Conservation (phyloP, 1,284 basidiomycete species). For the Leccinum subspadiceum region DNA sequence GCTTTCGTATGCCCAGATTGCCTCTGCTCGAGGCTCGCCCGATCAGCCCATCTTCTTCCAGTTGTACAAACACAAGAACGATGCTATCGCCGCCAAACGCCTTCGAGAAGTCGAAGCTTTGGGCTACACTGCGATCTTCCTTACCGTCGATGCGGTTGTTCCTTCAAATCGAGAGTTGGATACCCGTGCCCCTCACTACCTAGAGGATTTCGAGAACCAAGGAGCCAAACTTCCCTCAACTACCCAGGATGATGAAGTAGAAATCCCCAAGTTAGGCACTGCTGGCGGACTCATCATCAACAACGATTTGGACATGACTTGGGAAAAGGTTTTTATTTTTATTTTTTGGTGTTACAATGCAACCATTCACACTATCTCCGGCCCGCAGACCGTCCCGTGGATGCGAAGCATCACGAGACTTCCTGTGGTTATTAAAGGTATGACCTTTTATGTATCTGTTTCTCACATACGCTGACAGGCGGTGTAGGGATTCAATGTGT, state of each 20-base stretch:
- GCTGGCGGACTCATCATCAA: constrained; percentile 63
- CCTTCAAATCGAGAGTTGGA: constrained; percentile 87
- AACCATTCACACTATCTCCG: constrained; percentile 11
- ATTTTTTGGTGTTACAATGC: not conserved
- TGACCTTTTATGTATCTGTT: constrained; percentile 3
- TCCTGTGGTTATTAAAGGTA: constrained; percentile 84
- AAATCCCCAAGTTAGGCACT: constrained; percentile 52
- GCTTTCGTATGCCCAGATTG: constrained; percentile 72
- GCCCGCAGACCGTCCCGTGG: constrained; percentile 71
- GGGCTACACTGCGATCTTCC: constrained; percentile 83
- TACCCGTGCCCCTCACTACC: constrained; percentile 58
- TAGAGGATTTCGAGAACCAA: constrained; percentile 58
- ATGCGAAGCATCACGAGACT: constrained; percentile 71
- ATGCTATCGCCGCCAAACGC: constrained; percentile 66
- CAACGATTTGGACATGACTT: constrained; percentile 72
- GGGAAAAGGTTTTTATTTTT: constrained; percentile 49
- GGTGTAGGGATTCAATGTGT: constrained; percentile 69
- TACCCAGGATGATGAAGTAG: constrained; percentile 33
- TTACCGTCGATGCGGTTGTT: constrained; percentile 89
- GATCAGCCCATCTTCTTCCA: constrained; percentile 81
- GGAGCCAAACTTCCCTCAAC: constrained; percentile 20
- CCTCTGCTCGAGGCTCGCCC: constrained; percentile 50
- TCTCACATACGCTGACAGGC: constrained; percentile 8
- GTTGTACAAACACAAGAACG: constrained; percentile 82
- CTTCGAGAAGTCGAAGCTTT: constrained; percentile 69